A percentile compares a stretch with the other conserved stretches of the same genome.
Evolutionary conservation across 352 stramenopile species (phyloP).

Genomic region (Globisporangium orthogonon): DNA sequence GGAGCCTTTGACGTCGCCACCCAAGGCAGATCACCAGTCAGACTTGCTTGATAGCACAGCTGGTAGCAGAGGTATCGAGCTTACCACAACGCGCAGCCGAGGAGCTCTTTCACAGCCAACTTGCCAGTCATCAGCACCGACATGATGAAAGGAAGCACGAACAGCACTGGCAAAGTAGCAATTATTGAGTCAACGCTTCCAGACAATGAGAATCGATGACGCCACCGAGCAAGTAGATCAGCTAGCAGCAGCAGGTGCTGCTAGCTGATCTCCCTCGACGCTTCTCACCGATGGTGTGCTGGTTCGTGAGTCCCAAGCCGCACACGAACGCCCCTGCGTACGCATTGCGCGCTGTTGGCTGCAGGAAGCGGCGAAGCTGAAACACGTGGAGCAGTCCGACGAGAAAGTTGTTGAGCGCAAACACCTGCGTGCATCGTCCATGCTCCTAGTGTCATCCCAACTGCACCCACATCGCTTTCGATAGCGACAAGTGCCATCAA

Average conservation of each 20-base stretch:
- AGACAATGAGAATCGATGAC: not conserved
- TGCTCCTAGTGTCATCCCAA: not conserved
- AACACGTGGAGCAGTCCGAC: slow-evolving; percentile 61
- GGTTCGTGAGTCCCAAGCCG: slow-evolving; percentile 89
- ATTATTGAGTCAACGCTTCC: not conserved
- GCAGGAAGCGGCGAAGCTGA: slow-evolving; percentile 29
- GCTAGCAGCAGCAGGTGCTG: not conserved
- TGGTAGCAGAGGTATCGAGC: too few relatives aligned
- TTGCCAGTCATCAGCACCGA: slow-evolving; percentile 35
- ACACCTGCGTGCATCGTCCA: slow-evolving; percentile 63
- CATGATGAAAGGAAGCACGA: slow-evolving; percentile 73
- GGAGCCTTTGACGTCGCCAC: slow-evolving; percentile 15
- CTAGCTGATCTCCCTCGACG: not conserved
- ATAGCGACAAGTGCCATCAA: not conserved
- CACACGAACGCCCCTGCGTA: slow-evolving; percentile 74
- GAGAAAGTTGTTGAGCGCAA: slow-evolving; percentile 92
- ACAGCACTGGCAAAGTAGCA: slow-evolving; percentile 50
- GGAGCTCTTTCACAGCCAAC: slow-evolving; percentile 15
- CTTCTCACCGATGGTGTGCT: slow-evolving; percentile 81
- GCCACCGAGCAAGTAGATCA: too few relatives aligned
- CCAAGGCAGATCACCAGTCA: not conserved
- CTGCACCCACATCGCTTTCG: too few relatives aligned
- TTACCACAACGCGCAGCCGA: slow-evolving; percentile 23
- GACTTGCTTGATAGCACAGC: not conserved
- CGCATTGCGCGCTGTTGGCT: slow-evolving; percentile 14